Evolutionary conservation across 2,329 filamentous ascomycete genomes (phyloP).

Genomic region (Aureobasidium sp.): DNA sequence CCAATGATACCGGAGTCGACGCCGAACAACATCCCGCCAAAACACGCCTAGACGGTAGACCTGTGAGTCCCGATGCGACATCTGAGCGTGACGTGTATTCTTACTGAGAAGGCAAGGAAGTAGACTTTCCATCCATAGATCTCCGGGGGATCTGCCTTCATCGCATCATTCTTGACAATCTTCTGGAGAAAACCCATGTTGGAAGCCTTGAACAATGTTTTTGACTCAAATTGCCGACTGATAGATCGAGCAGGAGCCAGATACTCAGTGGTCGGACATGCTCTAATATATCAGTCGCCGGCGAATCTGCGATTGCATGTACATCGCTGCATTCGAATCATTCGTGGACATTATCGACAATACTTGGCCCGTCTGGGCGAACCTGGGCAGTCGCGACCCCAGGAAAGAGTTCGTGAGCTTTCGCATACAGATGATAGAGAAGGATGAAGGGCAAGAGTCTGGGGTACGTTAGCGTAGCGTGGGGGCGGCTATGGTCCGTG

Average conservation of each 20-base stretch:
- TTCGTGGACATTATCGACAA: slow-evolving; percentile 9
- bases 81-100: slow-evolving; percentile 17
- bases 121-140: slow-evolving; percentile 67
- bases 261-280: background rate
- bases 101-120: slow-evolving; percentile 52
- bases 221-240: background rate
- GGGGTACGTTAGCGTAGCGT: background rate
- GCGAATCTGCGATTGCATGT: background rate
- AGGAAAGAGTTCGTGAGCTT: background rate
- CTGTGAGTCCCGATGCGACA: slow-evolving; percentile 19
- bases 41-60: slow-evolving; percentile 44
- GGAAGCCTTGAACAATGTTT: background rate
- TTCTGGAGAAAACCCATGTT: slow-evolving; percentile 41
- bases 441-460: background rate
- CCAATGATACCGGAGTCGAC: slow-evolving; percentile 62
- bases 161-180: slow-evolving; percentile 63
- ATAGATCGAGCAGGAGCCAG: background rate
- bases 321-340: background rate
- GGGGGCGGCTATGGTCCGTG: background rate
- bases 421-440: background rate
- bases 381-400: background rate
- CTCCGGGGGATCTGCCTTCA: slow-evolving; percentile 59
- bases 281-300: slow-evolving; percentile 7
- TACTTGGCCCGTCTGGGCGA: slow-evolving; percentile 13
- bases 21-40: slow-evolving; percentile 63